Evolutionary conservation across 2,329 filamentous ascomycete species (phyloP).

Genomic region (Chalara sp.): DNA sequence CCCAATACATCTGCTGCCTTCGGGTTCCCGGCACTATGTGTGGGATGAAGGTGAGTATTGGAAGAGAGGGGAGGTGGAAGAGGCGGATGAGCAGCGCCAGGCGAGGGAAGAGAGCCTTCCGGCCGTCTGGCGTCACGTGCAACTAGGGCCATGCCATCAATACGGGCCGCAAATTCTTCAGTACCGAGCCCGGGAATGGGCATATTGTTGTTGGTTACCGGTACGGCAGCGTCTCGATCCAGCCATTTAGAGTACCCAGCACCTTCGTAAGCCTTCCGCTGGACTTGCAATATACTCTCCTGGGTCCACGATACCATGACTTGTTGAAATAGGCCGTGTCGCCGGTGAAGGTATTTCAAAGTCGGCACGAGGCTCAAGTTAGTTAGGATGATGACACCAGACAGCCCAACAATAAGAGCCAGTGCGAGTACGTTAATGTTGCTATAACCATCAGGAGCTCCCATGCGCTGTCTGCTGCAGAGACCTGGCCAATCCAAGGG

Average conservation of each 20-base stretch:
- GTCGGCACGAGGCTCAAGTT: neutral
- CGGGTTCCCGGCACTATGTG: neutral
- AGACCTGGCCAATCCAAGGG: neutral
- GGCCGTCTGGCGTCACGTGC: neutral
- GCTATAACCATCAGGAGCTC: neutral
- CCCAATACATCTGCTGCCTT: neutral
- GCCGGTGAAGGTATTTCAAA: neutral
- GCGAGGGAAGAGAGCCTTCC: neutral
- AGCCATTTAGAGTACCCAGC: neutral
- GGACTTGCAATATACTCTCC: neutral
- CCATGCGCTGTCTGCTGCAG: neutral
- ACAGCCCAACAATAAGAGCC: neutral
- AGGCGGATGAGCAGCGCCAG: neutral
- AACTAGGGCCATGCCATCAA: neutral
- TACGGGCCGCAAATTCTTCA: neutral
- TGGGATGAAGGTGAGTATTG: neutral
- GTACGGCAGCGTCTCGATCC: neutral
- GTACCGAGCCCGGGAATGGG: neutral
- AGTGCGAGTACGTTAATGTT: neutral
- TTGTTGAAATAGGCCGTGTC: neutral
- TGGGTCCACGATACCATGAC: neutral
- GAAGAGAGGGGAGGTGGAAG: neutral
- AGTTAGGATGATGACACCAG: neutral
- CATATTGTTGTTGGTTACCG: neutral
- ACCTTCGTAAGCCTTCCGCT: neutral